Percentiles rank a stretch among this genome's conserved stretches.
phyloP scores from a whole-genome alignment of 257 asterid species.

The Solanum sejunctum region DNA sequence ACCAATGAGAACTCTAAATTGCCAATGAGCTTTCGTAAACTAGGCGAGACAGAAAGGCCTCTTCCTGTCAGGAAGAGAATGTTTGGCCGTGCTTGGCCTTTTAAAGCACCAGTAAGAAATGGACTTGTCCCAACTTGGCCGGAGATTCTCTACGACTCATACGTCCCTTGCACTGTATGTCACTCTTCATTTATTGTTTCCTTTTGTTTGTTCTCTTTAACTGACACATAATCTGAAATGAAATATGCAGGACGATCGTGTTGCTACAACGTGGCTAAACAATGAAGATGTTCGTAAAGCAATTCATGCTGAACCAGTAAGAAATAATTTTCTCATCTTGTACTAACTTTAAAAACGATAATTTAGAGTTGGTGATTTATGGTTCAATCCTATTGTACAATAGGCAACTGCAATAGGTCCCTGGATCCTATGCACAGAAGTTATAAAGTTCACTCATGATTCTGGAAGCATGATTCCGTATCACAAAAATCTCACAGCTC shows the following conservation, averaged over 20 bases:
- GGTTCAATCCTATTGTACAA: background rate
- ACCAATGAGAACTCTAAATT: constrained; percentile 17
- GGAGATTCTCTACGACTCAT: constrained; percentile 27
- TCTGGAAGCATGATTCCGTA: constrained; percentile 91
- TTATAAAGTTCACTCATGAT: constrained; percentile 45
- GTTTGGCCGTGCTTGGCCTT: constrained; percentile 97
- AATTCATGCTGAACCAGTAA: constrained; percentile 74
- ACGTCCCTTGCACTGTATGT: constrained; percentile 80
- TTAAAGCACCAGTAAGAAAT: constrained; percentile 73
- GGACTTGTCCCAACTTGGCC: constrained; percentile 94
- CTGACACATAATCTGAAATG: background rate
- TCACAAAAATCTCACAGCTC: constrained; percentile 74
- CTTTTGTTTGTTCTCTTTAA: background rate
- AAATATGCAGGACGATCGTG: constrained; percentile 59
- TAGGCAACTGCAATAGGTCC: constrained; percentile 40
- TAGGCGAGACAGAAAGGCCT: constrained; percentile 90
- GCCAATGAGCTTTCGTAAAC: constrained; percentile 76
- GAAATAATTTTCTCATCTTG: constrained; percentile 12
- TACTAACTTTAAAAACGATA: background rate
- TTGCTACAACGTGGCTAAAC: constrained; percentile 72
- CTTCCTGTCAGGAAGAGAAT: constrained; percentile 64
- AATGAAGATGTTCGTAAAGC: constrained; percentile 73
- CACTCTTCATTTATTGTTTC: background rate
- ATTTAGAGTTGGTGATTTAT: background rate
- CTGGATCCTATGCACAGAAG: constrained; percentile 70